Base-by-base conservation (phyloP, 768 basidiomycete species). In the Tulasnella sp. region DNA sequence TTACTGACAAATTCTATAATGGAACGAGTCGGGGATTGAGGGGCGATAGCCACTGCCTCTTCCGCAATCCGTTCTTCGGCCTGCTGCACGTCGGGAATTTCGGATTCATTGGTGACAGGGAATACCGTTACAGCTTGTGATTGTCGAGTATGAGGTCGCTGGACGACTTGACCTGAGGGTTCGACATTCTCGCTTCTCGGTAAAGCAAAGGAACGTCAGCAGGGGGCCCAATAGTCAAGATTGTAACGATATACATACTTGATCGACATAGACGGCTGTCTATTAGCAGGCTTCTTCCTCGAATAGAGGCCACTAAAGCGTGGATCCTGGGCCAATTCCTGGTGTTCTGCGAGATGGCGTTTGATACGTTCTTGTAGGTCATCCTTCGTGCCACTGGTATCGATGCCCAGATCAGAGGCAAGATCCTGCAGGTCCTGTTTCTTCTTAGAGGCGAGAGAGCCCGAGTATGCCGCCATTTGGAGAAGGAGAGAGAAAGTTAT, bases 381-480 rank as follows among this genome's bases (percentile, higher is more conserved):
- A 29, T 85, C 83, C 62, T 79, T 83, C 1, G 81, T 86, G 41
- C 84, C 84, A 34, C 74, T 76, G 60, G 84, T 69, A 0, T 69
- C 67, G 23, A 86, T 75, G 3, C 81, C 80, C 3, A 62, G 1
- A 21, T 60, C 61, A 13, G 47, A 26, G 1, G 84, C 82, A 34
- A 86, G 80, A 59, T 79, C 77, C 64, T 78, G 82, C 3, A 86
- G 76, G 21, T 86, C 84, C 2, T 74, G 73, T 69, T 86, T 86
- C 72, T 83, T 85, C 71, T 86, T 85, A n/a, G 66, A 49, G 10
- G 44, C 29, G 19, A 59, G 27, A 19, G 58, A 24, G 29, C 58
- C 58, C 15, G 47, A 32, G 48, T 49, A 59, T 23, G 45, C 34
- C 15, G 34, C 43, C 58, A 59, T 59, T 5, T 24, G 5, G 24